Base-by-base conservation (phyloP, 139 green algal species). In the Chlamydomonas urium region DNA sequence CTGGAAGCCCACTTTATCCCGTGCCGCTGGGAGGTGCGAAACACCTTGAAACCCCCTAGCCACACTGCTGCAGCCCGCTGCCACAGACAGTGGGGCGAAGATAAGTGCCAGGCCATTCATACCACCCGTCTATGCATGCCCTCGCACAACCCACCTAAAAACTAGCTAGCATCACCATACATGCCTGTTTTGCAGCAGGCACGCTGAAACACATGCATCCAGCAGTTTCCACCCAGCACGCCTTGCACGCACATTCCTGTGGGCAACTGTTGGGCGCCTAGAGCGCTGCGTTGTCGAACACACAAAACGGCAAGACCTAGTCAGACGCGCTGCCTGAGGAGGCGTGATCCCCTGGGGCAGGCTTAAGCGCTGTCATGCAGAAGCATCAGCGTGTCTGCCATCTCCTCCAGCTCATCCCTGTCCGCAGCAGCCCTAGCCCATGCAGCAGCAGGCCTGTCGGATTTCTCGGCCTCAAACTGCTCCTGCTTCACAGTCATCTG, bases 291-390 rank as follows among this genome's bases (percentile, higher is more conserved):
- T n/a, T 53, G 42, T 53, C 42, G 10, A 17, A 10, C 42, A 53
- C 42, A 53, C 10, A 53, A 10, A 10, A 53, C 42, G 42, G 14
- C 42, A 17, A 53, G 42, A n/a, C 17, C 14, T 53, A 10, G 10
- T 53, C 42, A 53, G 14, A 53, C 42, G 42, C 42, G 42, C 42
- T 53, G 42, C 14, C 42, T 17, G 42, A 53, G 14, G 42, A 53
- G 42, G 14, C 42, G 42, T n/a, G n/a, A n/a, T n/a, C n/a, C n/a
- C n/a, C n/a, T n/a, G n/a, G n/a, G n/a, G n/a, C n/a, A n/a, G n/a
- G n/a, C n/a, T n/a, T n/a, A n/a, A n/a, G n/a, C 79, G 59, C 83
- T 79, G 73, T 89, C 83, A 53, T 89, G 83, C 42, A 89, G 71
- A 48, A 89, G 75, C 69, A 89, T 62, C 72, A 89, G 79, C 4